Evolutionary conservation across 441 rosid species (phyloP), one percentile per base, ranked within the genome.

Genomic region (Gossypium lobatum): DNA sequence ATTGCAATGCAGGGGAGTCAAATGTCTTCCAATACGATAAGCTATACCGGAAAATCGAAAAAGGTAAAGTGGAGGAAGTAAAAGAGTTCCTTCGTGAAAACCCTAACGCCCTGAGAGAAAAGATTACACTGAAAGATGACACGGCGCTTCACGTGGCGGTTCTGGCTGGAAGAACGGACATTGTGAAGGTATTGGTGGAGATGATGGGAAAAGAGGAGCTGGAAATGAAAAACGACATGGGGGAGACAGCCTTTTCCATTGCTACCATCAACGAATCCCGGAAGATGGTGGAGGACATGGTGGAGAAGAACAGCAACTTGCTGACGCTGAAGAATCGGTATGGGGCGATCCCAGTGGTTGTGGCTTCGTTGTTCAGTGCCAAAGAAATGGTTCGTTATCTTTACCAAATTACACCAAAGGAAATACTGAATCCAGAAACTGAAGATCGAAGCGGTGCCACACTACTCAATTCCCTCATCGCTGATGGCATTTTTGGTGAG

Each of bases 71-170:
- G 79, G 76, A 68, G 4, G 72, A 68, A 11, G 52, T 76, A 6
- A 59, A 26, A 70, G 16, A 25, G 23, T 79, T 78, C 61, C 75
- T 84, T 21, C 7, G 37, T 8, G 14, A 4, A 0, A 21, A 73
- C 0, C 77, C 73, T 2, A 6, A 62, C 11, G 70, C 74, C 7
- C 48, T 78, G 14, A 80, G 72, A 20, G 80, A 79, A 14, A 75
- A 60, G 55, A 74, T 82, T 6, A 78, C 85, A 2, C 42, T 66
- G 11, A 80, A 78, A 23, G 84, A 77, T 1, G 85, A 82, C 57
- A 84, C 83, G 0, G 83, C 82, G 7, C 84, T 84, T 17, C 85
- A 84, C 14, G 72, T 78, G 1, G 84, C 83, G 1, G 82, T 80
- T 4, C 54, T 78, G 4, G 78, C 82, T 2, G 84, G 80, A 8